These are phyloP conservation scores for Phoma herbarum DNA, from an alignment of 2,329 filamentous ascomycete species.

Conservation along the genomic window DNA sequence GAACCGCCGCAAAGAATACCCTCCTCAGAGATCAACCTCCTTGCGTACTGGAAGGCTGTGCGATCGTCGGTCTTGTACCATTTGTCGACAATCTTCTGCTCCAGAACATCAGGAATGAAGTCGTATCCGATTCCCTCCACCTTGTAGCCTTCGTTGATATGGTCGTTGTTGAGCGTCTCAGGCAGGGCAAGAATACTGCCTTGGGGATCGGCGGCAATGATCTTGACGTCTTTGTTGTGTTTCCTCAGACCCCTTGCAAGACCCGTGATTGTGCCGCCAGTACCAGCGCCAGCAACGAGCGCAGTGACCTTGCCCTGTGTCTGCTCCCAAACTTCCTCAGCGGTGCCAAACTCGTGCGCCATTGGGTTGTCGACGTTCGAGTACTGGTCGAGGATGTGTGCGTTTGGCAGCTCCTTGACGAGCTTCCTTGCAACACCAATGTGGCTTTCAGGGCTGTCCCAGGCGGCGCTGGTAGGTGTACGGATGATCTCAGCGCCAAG, in stretches of 20 bases:
- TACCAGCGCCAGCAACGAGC: constrained; percentile 90
- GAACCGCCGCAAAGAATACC: constrained; percentile 92
- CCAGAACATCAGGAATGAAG: constrained; percentile 93
- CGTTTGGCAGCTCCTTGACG: constrained; percentile 95
- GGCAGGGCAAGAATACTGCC: constrained; percentile 92
- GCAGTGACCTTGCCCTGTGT: constrained; percentile 83
- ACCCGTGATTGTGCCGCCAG: constrained; percentile 93
- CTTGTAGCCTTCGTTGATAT: constrained; percentile 88
- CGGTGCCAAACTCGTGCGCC: constrained; percentile 93
- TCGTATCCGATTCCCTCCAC: constrained; percentile 99
- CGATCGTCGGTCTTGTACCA: constrained; percentile 99
- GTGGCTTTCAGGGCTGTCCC: constrained; percentile 92
- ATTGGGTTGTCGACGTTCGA: constrained; percentile 89
- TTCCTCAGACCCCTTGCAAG: constrained; percentile 85
- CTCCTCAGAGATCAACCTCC: constrained; percentile 91
- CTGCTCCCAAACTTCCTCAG: constrained; percentile 95
- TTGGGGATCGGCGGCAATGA: constrained; percentile 90
- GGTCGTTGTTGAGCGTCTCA: constrained; percentile 78
- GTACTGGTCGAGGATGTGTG: constrained; percentile 97
- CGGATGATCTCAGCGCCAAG: constrained; percentile 97
- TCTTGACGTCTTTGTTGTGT: constrained; percentile 84
- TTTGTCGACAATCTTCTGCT: constrained; percentile 80
- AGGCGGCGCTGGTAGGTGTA: constrained; percentile 94
- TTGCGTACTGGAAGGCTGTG: constrained; percentile 89
- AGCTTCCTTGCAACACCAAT: constrained; percentile 92